Evolutionary conservation across 202 grass and related monocot genomes (phyloP).

Genomic region (Schoenoplectus triqueter): DNA sequence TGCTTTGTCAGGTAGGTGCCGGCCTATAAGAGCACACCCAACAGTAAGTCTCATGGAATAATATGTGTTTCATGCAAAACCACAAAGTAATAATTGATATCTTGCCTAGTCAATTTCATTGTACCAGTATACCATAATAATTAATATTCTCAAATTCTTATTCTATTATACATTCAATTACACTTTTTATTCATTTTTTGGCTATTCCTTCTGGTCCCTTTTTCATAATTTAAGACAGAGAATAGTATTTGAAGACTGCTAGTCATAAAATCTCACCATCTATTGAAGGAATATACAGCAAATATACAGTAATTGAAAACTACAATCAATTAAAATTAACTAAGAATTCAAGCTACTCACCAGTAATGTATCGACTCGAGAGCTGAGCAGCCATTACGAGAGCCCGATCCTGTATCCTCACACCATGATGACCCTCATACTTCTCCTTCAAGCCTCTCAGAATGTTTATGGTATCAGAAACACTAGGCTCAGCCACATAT

Average conservation of each 20-base stretch:
- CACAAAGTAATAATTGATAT: not conserved
- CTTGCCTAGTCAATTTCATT: not conserved
- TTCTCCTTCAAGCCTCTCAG: slow-evolving; percentile 65
- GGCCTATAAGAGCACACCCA: slow-evolving; percentile 35
- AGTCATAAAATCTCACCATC: no score
- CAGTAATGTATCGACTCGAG: slow-evolving; percentile 56
- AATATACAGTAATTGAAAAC: not conserved
- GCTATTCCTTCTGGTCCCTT: not conserved
- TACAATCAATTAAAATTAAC: not conserved
- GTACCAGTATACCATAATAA: not conserved
- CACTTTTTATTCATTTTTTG: not conserved
- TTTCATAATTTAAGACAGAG: not conserved
- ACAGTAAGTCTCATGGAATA: not conserved
- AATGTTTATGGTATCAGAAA: slow-evolving; percentile 59
- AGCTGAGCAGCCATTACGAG: slow-evolving; percentile 54
- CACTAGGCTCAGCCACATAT: slow-evolving; percentile 61
- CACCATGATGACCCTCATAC: slow-evolving; percentile 56
- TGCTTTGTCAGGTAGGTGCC: slow-evolving; percentile 66
- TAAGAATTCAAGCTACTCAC: slow-evolving; percentile 20
- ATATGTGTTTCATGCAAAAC: not conserved
- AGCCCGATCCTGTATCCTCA: slow-evolving; percentile 46
- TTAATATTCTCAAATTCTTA: not conserved
- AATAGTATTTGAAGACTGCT: not conserved
- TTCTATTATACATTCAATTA: not conserved
- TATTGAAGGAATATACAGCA: not conserved